Evolutionary conservation across 73 alveolate genomes (phyloP), one percentile per base, ranked within the genome.

Genomic region (Tetrahymena borealis): DNA sequence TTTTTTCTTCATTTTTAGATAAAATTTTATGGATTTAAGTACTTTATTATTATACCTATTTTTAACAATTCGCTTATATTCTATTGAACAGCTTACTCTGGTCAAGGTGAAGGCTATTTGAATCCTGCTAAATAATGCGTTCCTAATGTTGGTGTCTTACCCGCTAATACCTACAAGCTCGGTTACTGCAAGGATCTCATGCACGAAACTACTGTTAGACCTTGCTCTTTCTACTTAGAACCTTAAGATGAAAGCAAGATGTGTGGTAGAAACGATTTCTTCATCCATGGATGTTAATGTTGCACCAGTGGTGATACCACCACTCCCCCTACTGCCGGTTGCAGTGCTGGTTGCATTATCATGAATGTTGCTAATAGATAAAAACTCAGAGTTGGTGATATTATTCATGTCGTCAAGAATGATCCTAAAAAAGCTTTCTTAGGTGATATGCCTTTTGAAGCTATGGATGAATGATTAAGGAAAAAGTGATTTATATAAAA

Each of bases 111-210:
- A 33, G 96, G 96, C 3, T 36, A 33, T 28, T 41, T 38, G 12
- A 94, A 94, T 24, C 96, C 96, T 36, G 96, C 92, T 31, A 42
- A 33, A 24, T 94, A 94, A 43, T 94, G 96, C 40, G 95, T 94
- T 5, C n/a, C 77, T 11, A 92, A 92, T 24, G 93, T 92, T n/a
- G 96, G 96, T 28, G 96, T 95, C 16, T 79, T 79, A 36, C 96
- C 96, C 16, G 96, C 96, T 24, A 77, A 91, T 28, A 91, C 39
- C 5, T 94, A 94, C 39, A 91, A 91, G 32, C 94, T 94, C 16
- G 96, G 96, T 11, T 78, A 37, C 28, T 94, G 96, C 95, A 94
- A 91, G 32, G 96, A 94, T 91, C 39, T 79, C 20, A 94, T 94
- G 96, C 96, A 94, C 20, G 60, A 90, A 38, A 38, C 96, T 2